Base-by-base conservation (phyloP, 208 protist genomes). In the Blechomonas ayalai region DNA sequence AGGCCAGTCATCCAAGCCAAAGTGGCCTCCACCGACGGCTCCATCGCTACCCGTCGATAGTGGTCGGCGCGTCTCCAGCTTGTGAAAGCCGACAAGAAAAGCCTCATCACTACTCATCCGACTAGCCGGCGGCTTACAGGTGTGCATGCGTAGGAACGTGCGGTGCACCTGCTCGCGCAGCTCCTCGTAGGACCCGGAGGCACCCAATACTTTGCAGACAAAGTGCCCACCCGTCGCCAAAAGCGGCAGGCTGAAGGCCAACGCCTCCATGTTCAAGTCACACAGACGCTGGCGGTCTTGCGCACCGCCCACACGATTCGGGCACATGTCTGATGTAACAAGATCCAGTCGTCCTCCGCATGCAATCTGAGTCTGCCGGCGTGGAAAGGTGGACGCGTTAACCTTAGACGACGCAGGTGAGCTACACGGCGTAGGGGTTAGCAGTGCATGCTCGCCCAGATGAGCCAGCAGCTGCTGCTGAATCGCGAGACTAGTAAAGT, bases 261-360 rank as follows among this genome's bases (percentile, higher is more conserved):
- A 31, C 6, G 82, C 78, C 35, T 60, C 23, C 33, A 59, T 38
- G 40, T 85, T 70, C 9, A 91, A 58, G 31, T 50, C 45, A 12
- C 53, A 54, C 42, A 80, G 74, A 25, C 81, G 76, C 49, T 91
- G 76, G 4, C 82, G 63, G 45, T 91, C 82, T 41, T 66, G 51
- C 1, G 54, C 52, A 22, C 73, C 72, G 4, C 82, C 82, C 52
- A 71, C 64, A 2, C 82, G 71, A 39, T 91, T 91, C 4, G 78
- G 78, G 48, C 82, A 91, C 76, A 91, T 87, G 48, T 91, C 82
- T 8, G 78, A 88, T 23, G 72, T 85, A n/a, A 90, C 52, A 16
- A 90, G 61, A 51, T 86, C 71, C 4, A 90, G 59, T 6, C 38
- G 25, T 12, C 22, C 53, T 37, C 4, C 27, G 38, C 54, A 19